These are phyloP conservation scores for Mucor velutinosus DNA, from an alignment of 371 early-diverging fungal genomes.

Conservation along the genomic window DNA sequence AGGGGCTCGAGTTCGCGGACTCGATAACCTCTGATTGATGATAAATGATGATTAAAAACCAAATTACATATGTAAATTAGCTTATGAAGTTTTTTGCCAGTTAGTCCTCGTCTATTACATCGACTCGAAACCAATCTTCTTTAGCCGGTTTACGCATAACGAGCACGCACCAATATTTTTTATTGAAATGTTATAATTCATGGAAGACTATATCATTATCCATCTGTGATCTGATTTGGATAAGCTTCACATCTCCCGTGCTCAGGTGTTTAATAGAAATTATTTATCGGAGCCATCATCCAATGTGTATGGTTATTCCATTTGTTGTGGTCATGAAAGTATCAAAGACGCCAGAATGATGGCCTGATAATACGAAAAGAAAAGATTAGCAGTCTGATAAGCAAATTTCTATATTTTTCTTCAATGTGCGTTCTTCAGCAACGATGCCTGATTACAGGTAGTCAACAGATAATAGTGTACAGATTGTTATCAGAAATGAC, in stretches of 20 bases:
- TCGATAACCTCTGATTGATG: background rate
- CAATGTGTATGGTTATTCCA: background rate
- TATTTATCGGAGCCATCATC: background rate
- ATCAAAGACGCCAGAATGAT: background rate
- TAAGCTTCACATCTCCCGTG: background rate
- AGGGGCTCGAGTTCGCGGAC: slow-evolving; percentile 6
- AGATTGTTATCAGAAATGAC: slow-evolving; percentile 1
- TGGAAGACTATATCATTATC: background rate
- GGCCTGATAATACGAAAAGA: background rate
- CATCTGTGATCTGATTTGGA: background rate
- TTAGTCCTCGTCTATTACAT: too few relatives aligned
- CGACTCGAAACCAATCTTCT: too few relatives aligned
- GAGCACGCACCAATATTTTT: too few relatives aligned
- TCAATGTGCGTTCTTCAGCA: background rate
- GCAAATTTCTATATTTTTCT: background rate
- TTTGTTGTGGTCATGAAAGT: background rate
- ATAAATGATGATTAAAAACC: too few relatives aligned
- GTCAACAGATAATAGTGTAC: background rate
- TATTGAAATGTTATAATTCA: background rate
- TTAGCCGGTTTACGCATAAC: too few relatives aligned
- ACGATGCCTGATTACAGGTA: background rate
- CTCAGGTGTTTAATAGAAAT: background rate
- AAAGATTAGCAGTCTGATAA: background rate
- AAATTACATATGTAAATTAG: background rate
- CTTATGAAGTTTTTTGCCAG: background rate